These are phyloP conservation scores for Anisodus tanguticus DNA, from an alignment of 257 asterid species.

Conservation along the genomic window DNA sequence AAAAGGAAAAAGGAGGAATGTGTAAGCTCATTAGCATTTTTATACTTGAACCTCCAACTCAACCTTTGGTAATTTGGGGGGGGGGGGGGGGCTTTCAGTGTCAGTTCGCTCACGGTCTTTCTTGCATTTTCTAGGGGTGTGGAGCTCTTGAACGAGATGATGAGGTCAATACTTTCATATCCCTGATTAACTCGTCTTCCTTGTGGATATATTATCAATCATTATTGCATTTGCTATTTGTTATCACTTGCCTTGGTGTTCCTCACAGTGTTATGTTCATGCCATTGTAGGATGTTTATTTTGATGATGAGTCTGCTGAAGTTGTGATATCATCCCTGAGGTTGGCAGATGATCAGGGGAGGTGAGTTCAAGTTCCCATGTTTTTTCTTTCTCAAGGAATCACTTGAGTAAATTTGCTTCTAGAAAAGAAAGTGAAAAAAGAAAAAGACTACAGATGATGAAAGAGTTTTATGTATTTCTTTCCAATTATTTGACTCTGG, in stretches of 20 bases:
- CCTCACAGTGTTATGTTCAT: conserved; percentile 24
- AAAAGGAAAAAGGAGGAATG: neutral
- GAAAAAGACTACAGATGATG: neutral
- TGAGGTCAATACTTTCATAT: conserved; percentile 59
- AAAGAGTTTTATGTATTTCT: neutral
- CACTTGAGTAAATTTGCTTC: neutral
- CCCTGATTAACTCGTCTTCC: conserved; percentile 16
- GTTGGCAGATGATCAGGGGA: conserved; percentile 95
- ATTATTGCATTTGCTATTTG: conserved; percentile 10
- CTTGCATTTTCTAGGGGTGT: conserved; percentile 67
- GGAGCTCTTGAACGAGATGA: conserved; percentile 84
- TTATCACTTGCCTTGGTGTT: conserved; percentile 32
- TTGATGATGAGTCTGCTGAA: conserved; percentile 95
- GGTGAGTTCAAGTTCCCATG: conserved; percentile 57
- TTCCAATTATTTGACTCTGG: conserved; percentile 2
- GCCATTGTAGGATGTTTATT: conserved; percentile 76
- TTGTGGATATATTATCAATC: neutral
- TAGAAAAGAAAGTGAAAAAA: neutral
- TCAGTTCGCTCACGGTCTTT: conserved; percentile 26
- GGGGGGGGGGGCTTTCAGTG: neutral
- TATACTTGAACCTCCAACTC: neutral
- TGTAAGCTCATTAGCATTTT: conserved; percentile 13
- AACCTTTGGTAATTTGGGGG: neutral
- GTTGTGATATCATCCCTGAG: conserved; percentile 94
- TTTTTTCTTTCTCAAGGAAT: neutral